Conservation (phyloP, 805 yeast genomes). For the Saccharomycopsis oosterbeekiorum region DNA sequence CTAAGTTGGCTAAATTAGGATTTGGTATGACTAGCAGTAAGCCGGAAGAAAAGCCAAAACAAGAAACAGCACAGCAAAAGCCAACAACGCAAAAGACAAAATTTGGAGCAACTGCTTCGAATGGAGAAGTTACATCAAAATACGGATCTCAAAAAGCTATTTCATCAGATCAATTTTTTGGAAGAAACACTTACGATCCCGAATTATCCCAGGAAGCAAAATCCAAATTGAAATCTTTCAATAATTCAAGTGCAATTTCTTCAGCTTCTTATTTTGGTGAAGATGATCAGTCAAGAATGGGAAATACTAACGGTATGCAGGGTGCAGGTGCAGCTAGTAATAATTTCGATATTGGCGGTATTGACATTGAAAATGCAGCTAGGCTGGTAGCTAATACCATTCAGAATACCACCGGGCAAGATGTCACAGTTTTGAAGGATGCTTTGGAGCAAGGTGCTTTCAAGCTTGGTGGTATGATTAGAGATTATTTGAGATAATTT, state of each 20-base stretch:
- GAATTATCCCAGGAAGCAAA: slow-evolving; percentile 71
- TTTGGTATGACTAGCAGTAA: slow-evolving; percentile 79
- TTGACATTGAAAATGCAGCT: slow-evolving; percentile 48
- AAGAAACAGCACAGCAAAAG: slow-evolving; percentile 25
- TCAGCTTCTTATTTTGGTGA: slow-evolving; percentile 90
- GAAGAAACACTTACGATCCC: slow-evolving; percentile 76
- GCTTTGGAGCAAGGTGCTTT: slow-evolving; percentile 92
- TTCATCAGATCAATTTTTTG: slow-evolving; percentile 91
- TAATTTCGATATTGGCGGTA: slow-evolving; percentile 24
- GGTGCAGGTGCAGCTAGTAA: slow-evolving; percentile 24
- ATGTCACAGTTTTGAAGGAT: slow-evolving; percentile 78
- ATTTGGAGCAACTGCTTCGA: slow-evolving; percentile 50
- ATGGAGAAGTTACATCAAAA: slow-evolving; percentile 67
- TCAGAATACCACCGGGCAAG: slow-evolving; percentile 75
- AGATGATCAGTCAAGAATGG: slow-evolving; percentile 38
- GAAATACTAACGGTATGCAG: slow-evolving; percentile 6
- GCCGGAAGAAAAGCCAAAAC: slow-evolving; percentile 26
- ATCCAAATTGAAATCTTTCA: slow-evolving; percentile 68
- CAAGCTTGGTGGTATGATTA: slow-evolving; percentile 71
- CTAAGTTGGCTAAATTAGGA: slow-evolving; percentile 72
- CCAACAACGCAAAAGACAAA: slow-evolving; percentile 25
- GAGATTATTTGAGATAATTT: slow-evolving; percentile 59
- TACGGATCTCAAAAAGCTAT: slow-evolving; percentile 89
- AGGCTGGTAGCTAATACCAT: slow-evolving; percentile 59
- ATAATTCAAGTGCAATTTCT: slow-evolving; percentile 84